Conservation (phyloP, 176 grass and related monocot genomes). For the Cenchrus fungigraminus region DNA sequence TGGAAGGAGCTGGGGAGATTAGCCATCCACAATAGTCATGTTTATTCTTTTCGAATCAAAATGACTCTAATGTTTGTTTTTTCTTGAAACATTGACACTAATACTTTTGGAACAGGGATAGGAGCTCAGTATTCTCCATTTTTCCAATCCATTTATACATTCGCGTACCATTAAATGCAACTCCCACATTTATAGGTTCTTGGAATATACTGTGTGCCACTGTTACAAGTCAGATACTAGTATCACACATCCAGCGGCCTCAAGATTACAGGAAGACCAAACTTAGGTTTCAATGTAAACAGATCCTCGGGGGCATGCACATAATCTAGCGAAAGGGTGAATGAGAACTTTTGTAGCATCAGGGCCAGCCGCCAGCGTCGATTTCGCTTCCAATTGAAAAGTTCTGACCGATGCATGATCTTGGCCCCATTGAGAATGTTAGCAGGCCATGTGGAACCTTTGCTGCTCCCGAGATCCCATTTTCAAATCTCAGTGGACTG, state of each 20-base stretch:
- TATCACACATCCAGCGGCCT: background rate
- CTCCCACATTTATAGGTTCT: background rate
- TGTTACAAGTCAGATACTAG: background rate
- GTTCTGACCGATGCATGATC: slow-evolving; percentile 32
- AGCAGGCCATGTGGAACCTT: slow-evolving; percentile 36
- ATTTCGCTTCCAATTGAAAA: slow-evolving; percentile 33
- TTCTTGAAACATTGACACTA: too few relatives aligned
- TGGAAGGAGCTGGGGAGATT: too few relatives aligned
- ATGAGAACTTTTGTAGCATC: slow-evolving; percentile 31
- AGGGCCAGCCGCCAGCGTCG: background rate
- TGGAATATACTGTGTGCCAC: background rate
- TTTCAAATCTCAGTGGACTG: slow-evolving; percentile 24
- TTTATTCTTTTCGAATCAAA: too few relatives aligned
- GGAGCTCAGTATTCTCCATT: too few relatives aligned
- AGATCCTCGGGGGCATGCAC: slow-evolving; percentile 20
- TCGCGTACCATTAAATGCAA: background rate
- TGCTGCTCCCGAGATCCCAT: slow-evolving; percentile 10
- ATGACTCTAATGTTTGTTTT: too few relatives aligned
- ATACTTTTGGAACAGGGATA: too few relatives aligned
- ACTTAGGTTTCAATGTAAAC: slow-evolving; percentile 12
- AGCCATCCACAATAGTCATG: too few relatives aligned
- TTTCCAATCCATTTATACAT: background rate
- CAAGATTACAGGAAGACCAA: slow-evolving; percentile 14
- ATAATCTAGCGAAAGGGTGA: slow-evolving; percentile 29
- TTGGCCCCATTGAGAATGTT: slow-evolving; percentile 31